These are phyloP conservation scores for Asclepias syriaca DNA, from an alignment of 257 asterid genomes.

Conservation along the genomic window DNA sequence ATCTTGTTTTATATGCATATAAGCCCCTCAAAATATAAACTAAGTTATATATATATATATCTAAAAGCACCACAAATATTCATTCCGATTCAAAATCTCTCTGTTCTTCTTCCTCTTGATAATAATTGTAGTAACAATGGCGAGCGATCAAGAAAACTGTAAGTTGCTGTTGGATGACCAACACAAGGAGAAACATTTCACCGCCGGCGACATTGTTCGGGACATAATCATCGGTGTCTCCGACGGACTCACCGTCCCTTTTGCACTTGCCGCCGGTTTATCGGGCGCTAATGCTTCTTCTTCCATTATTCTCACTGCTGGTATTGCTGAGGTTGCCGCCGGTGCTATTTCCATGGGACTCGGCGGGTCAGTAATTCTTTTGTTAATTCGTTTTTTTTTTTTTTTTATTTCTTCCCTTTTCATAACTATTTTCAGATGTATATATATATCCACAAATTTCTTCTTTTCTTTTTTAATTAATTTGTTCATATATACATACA, in stretches of 20 bases:
- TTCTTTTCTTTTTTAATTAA: too few species aligned
- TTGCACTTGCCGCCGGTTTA: conserved; percentile 93
- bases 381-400: too few species aligned
- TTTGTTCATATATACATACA: conserved; percentile 6
- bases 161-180: conserved; percentile 45
- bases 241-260: conserved; percentile 92
- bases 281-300: conserved; percentile 95
- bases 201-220: conserved; percentile 86
- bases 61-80: too few species aligned
- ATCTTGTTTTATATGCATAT: too few species aligned
- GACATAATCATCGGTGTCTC: conserved; percentile 92
- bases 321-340: conserved; percentile 91
- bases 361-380: conserved; percentile 55
- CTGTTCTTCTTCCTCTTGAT: background rate
- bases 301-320: conserved; percentile 88
- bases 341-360: conserved; percentile 99
- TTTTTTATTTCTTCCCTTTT: background rate
- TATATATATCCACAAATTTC: too few species aligned
- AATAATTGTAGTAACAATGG: conserved; percentile 24
- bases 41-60: too few species aligned
- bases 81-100: too few species aligned
- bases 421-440: too few species aligned
- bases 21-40: too few species aligned
- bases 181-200: conserved; percentile 86
- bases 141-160: conserved; percentile 27